Percentiles rank a stretch among this genome's conserved stretches.
Conservation (phyloP, 2,329 filamentous ascomycete species). For the Lachnum nothofagi region DNA sequence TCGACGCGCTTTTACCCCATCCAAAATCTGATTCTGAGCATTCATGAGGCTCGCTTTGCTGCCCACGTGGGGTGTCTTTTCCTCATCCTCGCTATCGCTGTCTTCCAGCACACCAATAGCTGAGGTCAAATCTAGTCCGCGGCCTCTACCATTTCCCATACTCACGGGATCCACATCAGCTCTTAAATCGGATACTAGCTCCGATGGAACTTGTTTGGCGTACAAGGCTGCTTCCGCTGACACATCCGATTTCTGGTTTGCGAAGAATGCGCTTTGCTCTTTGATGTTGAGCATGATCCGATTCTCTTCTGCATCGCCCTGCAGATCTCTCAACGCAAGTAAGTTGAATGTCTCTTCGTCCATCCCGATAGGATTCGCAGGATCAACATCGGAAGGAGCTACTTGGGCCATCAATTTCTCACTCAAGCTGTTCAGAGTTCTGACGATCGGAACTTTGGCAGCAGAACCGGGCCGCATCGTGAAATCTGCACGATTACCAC, state of each 20-base stretch:
- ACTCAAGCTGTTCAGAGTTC: constrained; percentile 82
- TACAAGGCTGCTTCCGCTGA: constrained; percentile 45
- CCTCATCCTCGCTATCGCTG: constrained; percentile 62
- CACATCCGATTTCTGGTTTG: constrained; percentile 44
- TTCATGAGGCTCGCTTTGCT: constrained; percentile 61
- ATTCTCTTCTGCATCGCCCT: constrained; percentile 66
- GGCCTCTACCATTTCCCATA: constrained; percentile 44
- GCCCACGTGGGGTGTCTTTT: constrained; percentile 56
- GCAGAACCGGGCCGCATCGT: constrained; percentile 77
- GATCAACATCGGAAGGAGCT: constrained; percentile 68
- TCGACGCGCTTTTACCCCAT: constrained; percentile 58
- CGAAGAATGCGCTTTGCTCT: constrained; percentile 80
- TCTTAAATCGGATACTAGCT: constrained; percentile 62
- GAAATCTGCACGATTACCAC: constrained; percentile 79
- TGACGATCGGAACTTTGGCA: constrained; percentile 80
- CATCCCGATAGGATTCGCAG: constrained; percentile 58
- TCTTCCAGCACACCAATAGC: constrained; percentile 67
- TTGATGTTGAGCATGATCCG: constrained; percentile 81
- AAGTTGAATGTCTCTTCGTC: constrained; percentile 71
- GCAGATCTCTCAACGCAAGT: constrained; percentile 74
- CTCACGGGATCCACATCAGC: constrained; percentile 50
- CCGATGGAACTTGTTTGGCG: constrained; percentile 62
- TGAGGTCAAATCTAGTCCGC: constrained; percentile 55
- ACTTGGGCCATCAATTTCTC: constrained; percentile 91
- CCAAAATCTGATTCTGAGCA: constrained; percentile 62